Percentiles rank a stretch among this genome's conserved stretches.
Evolutionary conservation across 208 protist genomes (phyloP).

Genomic region (Herpetomonas samuelpessoai): DNA sequence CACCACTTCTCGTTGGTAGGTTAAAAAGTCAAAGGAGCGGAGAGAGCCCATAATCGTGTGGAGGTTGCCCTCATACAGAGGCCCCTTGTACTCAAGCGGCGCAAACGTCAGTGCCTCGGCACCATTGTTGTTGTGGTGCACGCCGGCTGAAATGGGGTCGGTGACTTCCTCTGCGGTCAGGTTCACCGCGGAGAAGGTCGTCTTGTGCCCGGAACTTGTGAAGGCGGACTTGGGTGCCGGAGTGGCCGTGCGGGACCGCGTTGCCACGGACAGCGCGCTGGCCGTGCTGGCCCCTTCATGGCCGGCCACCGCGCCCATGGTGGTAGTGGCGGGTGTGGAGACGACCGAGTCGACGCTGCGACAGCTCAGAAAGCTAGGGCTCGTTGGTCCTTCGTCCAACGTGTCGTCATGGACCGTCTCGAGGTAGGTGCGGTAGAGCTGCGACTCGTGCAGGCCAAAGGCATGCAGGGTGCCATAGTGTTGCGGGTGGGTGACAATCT

Average conservation of each 20-base stretch:
- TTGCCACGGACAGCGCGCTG: no score
- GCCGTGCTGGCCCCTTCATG: slow-evolving; percentile 8
- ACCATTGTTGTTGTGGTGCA: background rate
- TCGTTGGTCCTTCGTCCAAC: background rate
- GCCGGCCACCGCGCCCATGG: background rate
- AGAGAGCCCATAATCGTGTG: slow-evolving; percentile 53
- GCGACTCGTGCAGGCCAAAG: slow-evolving; percentile 11
- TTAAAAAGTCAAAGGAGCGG: slow-evolving; percentile 21
- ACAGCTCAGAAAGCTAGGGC: background rate
- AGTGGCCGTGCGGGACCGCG: no score
- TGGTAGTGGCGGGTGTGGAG: background rate
- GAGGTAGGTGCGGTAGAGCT: background rate
- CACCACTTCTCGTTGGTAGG: slow-evolving; percentile 32
- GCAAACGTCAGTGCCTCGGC: background rate
- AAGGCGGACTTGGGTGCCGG: no score
- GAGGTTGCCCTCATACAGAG: slow-evolving; percentile 56
- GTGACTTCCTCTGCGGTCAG: slow-evolving; percentile 14
- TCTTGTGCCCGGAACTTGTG: no score
- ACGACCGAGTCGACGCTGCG: background rate
- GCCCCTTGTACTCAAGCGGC: slow-evolving; percentile 29
- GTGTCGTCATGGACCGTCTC: background rate
- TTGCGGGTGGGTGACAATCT: background rate
- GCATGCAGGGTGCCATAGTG: background rate
- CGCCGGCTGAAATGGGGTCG: slow-evolving; percentile 7
- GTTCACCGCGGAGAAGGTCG: no score